These are phyloP conservation scores for Begonia peltatifolia DNA, from an alignment of 306 rosid genomes.

Conservation along the genomic window DNA sequence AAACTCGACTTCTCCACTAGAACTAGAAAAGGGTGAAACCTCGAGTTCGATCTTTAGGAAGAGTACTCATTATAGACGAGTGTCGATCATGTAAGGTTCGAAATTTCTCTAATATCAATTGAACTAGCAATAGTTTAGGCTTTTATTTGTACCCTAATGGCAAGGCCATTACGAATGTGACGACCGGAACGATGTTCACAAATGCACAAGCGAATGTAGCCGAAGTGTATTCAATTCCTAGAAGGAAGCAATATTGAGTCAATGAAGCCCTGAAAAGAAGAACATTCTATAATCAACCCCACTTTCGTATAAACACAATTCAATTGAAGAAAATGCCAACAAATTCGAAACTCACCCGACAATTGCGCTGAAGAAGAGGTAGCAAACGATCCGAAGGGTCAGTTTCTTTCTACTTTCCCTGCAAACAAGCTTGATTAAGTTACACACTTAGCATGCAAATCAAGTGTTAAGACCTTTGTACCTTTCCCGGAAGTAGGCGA, in stretches of 20 bases:
- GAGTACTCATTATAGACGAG: no score
- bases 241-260: constrained; percentile 71
- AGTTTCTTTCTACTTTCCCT: constrained; percentile 52
- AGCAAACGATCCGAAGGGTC: constrained; percentile 47
- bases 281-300: not conserved
- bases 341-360: constrained; percentile 43
- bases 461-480: constrained; percentile 11
- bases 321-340: not conserved
- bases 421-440: constrained; percentile 10
- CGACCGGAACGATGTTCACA: constrained; percentile 61
- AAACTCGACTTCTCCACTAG: no score
- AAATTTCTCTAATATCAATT: no score
- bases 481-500: constrained; percentile 68
- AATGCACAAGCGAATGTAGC: constrained; percentile 87
- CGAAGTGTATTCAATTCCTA: constrained; percentile 81
- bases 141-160: constrained; percentile 53
- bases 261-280: constrained; percentile 46
- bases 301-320: not conserved
- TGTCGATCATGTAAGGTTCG: no score
- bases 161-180: constrained; percentile 66
- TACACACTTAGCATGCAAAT: no score
- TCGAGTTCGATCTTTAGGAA: no score
- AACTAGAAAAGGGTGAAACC: no score
- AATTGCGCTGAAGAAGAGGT: constrained; percentile 74
- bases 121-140: not conserved